These are phyloP conservation scores for Debaryomyces prosopidis DNA, from an alignment of 805 yeast genomes.

Conservation along the genomic window DNA sequence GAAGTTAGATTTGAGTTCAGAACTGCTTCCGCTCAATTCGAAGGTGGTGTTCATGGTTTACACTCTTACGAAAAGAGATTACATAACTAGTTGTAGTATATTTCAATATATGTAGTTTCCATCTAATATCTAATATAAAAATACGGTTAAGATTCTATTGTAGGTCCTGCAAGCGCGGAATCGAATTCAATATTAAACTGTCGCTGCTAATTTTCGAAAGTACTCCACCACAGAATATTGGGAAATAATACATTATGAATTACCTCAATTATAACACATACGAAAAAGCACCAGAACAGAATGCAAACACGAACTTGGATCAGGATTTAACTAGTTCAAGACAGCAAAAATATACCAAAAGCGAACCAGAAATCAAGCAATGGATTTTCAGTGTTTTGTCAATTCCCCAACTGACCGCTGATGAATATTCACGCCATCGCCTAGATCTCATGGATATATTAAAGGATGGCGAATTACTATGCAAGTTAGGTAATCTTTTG, in stretches of 20 bases:
- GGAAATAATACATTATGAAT: not conserved
- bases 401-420: slow-evolving; percentile 9
- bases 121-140: too few species aligned
- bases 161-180: too few species aligned
- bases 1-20: slow-evolving; percentile 91
- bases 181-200: too few species aligned
- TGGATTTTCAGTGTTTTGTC: slow-evolving; percentile 54
- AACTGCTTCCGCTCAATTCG: slow-evolving; percentile 98
- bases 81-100: slow-evolving; percentile 66
- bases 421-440: slow-evolving; percentile 18
- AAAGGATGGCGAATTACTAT: slow-evolving; percentile 56
- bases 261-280: not conserved
- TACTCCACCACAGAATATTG: too few species aligned
- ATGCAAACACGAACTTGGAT: slow-evolving; percentile 54
- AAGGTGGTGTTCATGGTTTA: slow-evolving; percentile 97
- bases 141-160: too few species aligned
- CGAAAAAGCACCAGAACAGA: slow-evolving; percentile 9
- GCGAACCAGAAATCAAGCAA: slow-evolving; percentile 41
- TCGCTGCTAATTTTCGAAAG: too few species aligned
- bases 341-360: slow-evolving; percentile 47
- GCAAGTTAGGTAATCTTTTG: slow-evolving; percentile 32
- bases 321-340: slow-evolving; percentile 58
- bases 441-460: slow-evolving; percentile 54
- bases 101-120: not conserved
- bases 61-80: slow-evolving; percentile 97